phyloP scores from a whole-genome alignment of 352 stramenopile genomes.

The Phytophthora pistaciae region DNA sequence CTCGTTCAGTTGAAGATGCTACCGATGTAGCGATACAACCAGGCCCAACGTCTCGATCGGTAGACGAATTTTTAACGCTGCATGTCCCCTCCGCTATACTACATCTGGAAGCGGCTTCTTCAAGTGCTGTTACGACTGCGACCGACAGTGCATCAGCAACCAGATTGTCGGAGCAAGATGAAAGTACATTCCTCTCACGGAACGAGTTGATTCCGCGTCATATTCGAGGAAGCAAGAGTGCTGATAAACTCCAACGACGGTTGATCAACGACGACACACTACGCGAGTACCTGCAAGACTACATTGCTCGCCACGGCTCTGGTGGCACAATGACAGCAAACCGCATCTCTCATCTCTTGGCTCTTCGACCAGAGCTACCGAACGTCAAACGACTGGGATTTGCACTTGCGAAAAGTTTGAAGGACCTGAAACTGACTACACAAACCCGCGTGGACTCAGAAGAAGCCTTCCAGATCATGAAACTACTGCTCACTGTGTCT shows the following conservation, averaged over 20 bases:
- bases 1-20: slow-evolving; percentile 29
- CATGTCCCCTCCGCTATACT: slow-evolving; percentile 26
- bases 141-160: slow-evolving; percentile 15
- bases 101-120: slow-evolving; percentile 22
- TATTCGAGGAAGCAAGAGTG: slow-evolving; percentile 18
- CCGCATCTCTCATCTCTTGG: slow-evolving; percentile 47
- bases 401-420: slow-evolving; percentile 42
- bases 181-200: slow-evolving; percentile 4
- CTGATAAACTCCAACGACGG: slow-evolving; percentile 3
- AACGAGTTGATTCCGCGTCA: neutral
- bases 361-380: slow-evolving; percentile 42
- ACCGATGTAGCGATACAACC: slow-evolving; percentile 16
- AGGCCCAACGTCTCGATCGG: slow-evolving; percentile 25
- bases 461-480: slow-evolving; percentile 40
- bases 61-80: slow-evolving; percentile 29
- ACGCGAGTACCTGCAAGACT: slow-evolving; percentile 46
- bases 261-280: slow-evolving; percentile 42
- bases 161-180: slow-evolving; percentile 11
- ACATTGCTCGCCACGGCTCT: slow-evolving; percentile 44
- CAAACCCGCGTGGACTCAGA: slow-evolving; percentile 34
- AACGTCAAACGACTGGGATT: slow-evolving; percentile 41
- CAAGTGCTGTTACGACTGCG: slow-evolving; percentile 16
- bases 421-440: slow-evolving; percentile 35
- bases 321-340: slow-evolving; percentile 51
- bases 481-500: slow-evolving; percentile 19